Evolutionary conservation across 352 stramenopile genomes (phyloP), one percentile per base, ranked within the genome.

Genomic region (Phytophthora litchii): DNA sequence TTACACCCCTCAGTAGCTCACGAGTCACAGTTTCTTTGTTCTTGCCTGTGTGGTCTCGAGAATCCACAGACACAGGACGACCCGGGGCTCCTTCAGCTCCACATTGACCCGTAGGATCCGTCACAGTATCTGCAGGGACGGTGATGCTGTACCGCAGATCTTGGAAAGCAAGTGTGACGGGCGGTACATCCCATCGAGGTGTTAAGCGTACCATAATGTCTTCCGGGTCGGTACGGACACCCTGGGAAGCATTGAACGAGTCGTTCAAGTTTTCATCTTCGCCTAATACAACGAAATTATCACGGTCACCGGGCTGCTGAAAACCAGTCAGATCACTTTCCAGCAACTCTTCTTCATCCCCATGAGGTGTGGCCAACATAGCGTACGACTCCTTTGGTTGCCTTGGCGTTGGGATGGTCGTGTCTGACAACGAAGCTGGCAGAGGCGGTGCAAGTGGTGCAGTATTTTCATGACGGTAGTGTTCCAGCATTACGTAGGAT

Each of bases 1-100:
- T 83, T n/a, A 97, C 73, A 25, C 75, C 81, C 43, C 92, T 91
- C 19, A 97, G 60, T 23, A 97, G 61, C 45, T 76, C 67, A 37
- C 67, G 53, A 36, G 53, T 72, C n/a, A 64, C 57, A 2, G 45
- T 92, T 63, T 37, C 83, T 54, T 58, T 91, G 66, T 12, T 90
- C 64, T 45, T 67, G 1, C 48, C 76, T 17, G 71, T 44, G 35
- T 75, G 80, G 3, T 63, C 72, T 35, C 93, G 52, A 34, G 63
- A 74, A 55, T 79, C 52, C 27, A 76, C 42, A 56, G 61, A 46
- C 52, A 68, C 38, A 40, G 57, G 50, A 61, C 64, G 40, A 55
- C 58, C 47, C 16, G 56, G 56, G 20, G 53, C 47, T 56, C 60
- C 60, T 50, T 70, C 53, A 36, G 31, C 49, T 19, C 49, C 65